Percentiles rank a stretch among this genome's conserved stretches.
Evolutionary conservation across 306 rosid genomes (phyloP).

Genomic region (Hylodesmum podocarpum): DNA sequence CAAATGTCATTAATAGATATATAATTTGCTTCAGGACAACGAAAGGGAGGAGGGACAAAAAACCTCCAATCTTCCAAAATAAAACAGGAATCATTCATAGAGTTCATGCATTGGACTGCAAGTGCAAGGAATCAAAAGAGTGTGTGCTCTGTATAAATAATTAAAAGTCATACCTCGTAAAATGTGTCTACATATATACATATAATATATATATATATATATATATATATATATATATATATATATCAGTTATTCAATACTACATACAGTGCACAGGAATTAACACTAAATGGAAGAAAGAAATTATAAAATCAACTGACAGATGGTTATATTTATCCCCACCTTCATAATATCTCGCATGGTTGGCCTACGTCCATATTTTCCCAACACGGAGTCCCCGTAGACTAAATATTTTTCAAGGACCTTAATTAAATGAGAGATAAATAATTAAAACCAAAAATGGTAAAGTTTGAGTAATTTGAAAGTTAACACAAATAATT

Average conservation of each 20-base stretch:
- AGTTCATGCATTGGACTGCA: constrained; percentile 6
- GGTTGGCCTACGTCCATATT: constrained; percentile 68
- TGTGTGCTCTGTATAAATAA: background rate
- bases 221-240: background rate
- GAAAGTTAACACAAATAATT: constrained; percentile 10
- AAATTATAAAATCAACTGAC: background rate
- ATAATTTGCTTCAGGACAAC: constrained; percentile 23
- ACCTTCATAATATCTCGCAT: constrained; percentile 88
- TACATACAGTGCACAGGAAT: background rate
- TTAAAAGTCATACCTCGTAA: background rate
- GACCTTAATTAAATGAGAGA: constrained; percentile 44
- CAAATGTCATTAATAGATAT: constrained; percentile 14
- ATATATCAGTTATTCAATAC: background rate
- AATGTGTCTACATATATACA: background rate
- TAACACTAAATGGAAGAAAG: background rate
- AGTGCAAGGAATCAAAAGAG: background rate
- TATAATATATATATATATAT: background rate
- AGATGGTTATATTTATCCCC: constrained; percentile 17
- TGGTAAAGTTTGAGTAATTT: background rate
- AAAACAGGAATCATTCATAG: constrained; percentile 7
- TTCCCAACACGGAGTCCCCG: constrained; percentile 84
- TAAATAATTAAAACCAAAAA: constrained; percentile 22
- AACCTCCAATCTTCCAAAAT: background rate
- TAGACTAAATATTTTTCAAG: constrained; percentile 76
- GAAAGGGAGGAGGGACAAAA: background rate